Evolutionary conservation across 208 protist genomes (phyloP), one percentile per base, ranked within the genome.

Genomic region (Leishmania tropica): DNA sequence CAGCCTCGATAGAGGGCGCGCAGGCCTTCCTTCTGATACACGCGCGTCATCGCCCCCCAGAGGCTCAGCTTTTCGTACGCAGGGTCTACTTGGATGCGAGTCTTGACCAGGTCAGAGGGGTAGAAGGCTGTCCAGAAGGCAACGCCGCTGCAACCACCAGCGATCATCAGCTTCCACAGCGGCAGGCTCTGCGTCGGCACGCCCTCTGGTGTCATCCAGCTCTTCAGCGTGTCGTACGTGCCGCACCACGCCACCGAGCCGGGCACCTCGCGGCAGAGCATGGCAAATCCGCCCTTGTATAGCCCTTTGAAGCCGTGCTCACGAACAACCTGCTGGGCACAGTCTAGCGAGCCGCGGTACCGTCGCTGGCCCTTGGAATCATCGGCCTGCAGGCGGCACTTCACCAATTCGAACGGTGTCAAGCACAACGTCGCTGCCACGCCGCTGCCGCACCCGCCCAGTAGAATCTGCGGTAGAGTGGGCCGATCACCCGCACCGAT

Each of bases 101-200:
- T 97, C 81, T 97, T 97, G 54, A 95, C 87, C 6, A 97, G 91
- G 76, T 98, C 96, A 15, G 93, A 93, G 0, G 96, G 94, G 75
- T 95, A 98, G 58, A 96, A 93, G 10, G 89, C 78, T 1, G 93
- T 93, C 96, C 96, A 97, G 78, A 94, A 97, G 2, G 90, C 88
- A 31, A 95, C 90, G 3, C 95, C 96, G 35, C 88, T 92, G 71
- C 79, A 89, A 8, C 92, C 94, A 5, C 96, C 96, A 13, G 94
- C 90, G 58, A 97, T 79, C 90, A 95, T 94, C 40, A 88, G 77
- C 79, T 92, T 84, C 64, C 76, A 88, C 31, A 91, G 19, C 8
- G 93, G 81, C 10, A 96, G 81, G 45, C 81, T 83, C 48, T 81
- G 73, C 3, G 87, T 87, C 65, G 83, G 87, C 4, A 76, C 60